Evolutionary conservation across 169 alveolate genomes (phyloP), one percentile per base, ranked within the genome.

Genomic region (Neospora caninum): DNA sequence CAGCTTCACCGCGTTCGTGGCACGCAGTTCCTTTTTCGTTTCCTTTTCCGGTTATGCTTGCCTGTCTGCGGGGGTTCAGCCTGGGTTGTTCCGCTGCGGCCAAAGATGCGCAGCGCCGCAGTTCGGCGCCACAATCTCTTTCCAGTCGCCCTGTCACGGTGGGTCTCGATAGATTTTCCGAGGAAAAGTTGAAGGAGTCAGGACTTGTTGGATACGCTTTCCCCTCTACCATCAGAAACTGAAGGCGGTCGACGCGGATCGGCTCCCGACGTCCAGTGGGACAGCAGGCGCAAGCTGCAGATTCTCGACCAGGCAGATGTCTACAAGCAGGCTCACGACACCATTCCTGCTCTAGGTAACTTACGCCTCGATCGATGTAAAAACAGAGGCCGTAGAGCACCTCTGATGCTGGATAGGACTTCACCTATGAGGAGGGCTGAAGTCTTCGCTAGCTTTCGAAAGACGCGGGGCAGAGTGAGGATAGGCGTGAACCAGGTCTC

Each of bases 291-390:
- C 29, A 10, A 10, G 34, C 7, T 39, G 58, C 45, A 80, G 64
- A 91, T 91, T 31, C 80, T 0, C 42, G 70, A 0, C 27, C 84
- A 91, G 36, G 91, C 36, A 0, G 94, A 91, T 39, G 41, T 91
- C 64, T 91, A 91, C 64, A 10, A 20, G 41, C 91, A 78, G n/a
- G 94, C 94, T 1, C 80, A 38, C 10, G 94, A 91, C 91, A 91
- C 94, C 27, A 80, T 80, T 7, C 91, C 94, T 0, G 91, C 88
- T 16, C 53, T 91, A 54, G 94, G 94, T 80, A 38, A 42, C 88
- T n/a, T n/a, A n/a, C n/a, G n/a, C n/a, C n/a, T n/a, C n/a, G n/a
- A n/a, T n/a, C n/a, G n/a, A n/a, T n/a, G n/a, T n/a, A n/a, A n/a
- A 25, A 25, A 78, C 36, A 36, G 27, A 78, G 39, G 20, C 29